Conservation (phyloP, 2,329 filamentous ascomycete genomes). For the Didymella exigua region DNA sequence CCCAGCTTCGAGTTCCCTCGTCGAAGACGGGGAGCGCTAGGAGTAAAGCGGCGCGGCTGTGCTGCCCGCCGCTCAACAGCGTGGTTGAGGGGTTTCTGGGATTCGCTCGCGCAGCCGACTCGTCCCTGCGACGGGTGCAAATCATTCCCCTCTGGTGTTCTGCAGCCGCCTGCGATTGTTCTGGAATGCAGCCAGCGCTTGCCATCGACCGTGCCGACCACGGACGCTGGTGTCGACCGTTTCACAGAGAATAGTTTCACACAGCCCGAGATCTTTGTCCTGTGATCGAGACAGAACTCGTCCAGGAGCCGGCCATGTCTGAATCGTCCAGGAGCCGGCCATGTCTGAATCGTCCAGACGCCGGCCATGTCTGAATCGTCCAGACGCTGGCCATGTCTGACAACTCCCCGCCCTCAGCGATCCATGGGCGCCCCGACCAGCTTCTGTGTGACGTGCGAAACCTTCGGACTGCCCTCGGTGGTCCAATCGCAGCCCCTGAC, state of each 20-base stretch:
- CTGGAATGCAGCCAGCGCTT: constrained; percentile 27
- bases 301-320: no score
- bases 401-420: constrained; percentile 4
- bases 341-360: no score
- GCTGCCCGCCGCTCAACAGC: not conserved
- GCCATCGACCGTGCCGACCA: constrained; percentile 6
- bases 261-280: constrained; percentile 1
- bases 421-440: constrained; percentile 14
- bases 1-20: not conserved
- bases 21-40: constrained; percentile 11
- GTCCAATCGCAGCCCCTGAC: constrained; percentile 13
- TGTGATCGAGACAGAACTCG: not conserved
- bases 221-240: not conserved
- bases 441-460: constrained; percentile 14
- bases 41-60: constrained; percentile 1
- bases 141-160: constrained; percentile 32
- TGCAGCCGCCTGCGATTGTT: constrained; percentile 21
- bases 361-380: constrained; percentile 20
- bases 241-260: constrained; percentile 6
- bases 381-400: constrained; percentile 21
- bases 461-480: constrained; percentile 1
- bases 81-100: constrained; percentile 11
- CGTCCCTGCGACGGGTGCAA: constrained; percentile 27
- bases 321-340: no score
- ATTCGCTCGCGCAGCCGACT: constrained; percentile 13